phyloP scores from a whole-genome alignment of 805 yeast species.

The Cyberlindnera subsufficiens region DNA sequence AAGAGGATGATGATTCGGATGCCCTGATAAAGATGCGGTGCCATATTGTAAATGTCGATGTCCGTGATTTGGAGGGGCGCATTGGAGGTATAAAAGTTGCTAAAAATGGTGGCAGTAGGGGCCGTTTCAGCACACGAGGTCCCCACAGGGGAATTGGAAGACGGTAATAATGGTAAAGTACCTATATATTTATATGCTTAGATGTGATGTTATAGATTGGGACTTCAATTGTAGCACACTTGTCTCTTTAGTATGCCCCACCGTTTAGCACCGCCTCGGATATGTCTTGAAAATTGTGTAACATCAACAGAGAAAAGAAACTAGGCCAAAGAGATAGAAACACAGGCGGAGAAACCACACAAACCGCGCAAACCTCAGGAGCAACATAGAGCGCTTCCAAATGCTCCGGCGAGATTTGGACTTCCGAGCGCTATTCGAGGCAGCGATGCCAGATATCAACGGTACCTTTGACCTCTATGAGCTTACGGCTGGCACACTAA shows the following conservation, averaged over 20 bases:
- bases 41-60: conserved; percentile 36
- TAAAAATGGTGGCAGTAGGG: conserved; percentile 1
- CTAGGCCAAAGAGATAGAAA: too few relatives aligned
- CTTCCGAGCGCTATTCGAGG: background rate
- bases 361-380: too few relatives aligned
- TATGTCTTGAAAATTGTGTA: too few relatives aligned
- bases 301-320: too few relatives aligned
- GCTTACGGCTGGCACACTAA: conserved; percentile 17
- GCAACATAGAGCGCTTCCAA: too few relatives aligned
- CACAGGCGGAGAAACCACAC: too few relatives aligned
- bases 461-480: conserved; percentile 15
- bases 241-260: too few relatives aligned
- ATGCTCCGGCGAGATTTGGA: background rate
- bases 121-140: background rate
- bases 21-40: conserved; percentile 29
- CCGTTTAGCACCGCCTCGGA: too few relatives aligned
- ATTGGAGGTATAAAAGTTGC: conserved; percentile 23
- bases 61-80: conserved; percentile 35
- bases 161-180: too few relatives aligned
- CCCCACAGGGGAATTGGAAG: conserved; percentile 1
- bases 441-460: conserved; percentile 9
- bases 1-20: conserved; percentile 16
- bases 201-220: too few relatives aligned
- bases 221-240: too few relatives aligned
- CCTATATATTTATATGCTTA: background rate